Percentiles rank a stretch among this genome's conserved stretches.
phyloP scores from a whole-genome alignment of 805 yeast genomes.

The Candida taoyuanica region DNA sequence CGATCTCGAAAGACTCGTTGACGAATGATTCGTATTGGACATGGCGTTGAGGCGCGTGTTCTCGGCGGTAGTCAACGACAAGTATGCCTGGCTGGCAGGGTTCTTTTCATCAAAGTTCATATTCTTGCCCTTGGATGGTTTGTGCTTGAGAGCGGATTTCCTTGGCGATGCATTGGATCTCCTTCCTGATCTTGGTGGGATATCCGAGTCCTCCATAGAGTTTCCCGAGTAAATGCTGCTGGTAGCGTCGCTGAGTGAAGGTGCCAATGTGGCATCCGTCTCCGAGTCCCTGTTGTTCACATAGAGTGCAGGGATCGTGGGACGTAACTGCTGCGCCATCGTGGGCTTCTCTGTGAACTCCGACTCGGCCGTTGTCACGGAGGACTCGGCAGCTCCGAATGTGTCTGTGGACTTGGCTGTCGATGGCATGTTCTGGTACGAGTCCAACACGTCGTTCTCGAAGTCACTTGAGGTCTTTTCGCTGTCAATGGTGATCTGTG shows the following conservation, averaged over 20 bases:
- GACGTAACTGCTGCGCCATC: constrained; percentile 47
- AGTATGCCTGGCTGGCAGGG: constrained; percentile 59
- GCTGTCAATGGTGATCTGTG: constrained; percentile 1
- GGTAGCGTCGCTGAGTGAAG: constrained; percentile 2
- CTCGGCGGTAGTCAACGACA: constrained; percentile 71
- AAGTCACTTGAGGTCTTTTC: constrained; percentile 6
- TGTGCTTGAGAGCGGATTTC: constrained; percentile 38
- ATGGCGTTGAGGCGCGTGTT: constrained; percentile 71
- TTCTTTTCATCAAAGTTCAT: constrained; percentile 10
- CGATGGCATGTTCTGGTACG: constrained; percentile 22
- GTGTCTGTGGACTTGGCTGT: constrained; percentile 24
- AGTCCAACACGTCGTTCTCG: constrained; percentile 15
- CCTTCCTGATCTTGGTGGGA: constrained; percentile 33
- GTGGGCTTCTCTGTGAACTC: constrained; percentile 9
- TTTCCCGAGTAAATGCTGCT: constrained; percentile 15
- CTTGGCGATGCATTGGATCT: constrained; percentile 35
- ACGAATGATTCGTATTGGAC: constrained; percentile 28
- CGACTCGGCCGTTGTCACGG: constrained; percentile 18
- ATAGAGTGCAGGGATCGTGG: constrained; percentile 31
- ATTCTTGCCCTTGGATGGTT: constrained; percentile 23
- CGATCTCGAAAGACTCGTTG: constrained; percentile 26
- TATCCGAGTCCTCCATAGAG: constrained; percentile 11
- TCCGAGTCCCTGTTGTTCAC: constrained; percentile 9
- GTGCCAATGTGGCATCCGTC: constrained; percentile 3
- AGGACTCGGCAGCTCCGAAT: constrained; percentile 3